Evolutionary conservation across 1,284 basidiomycete genomes (phyloP).

Genomic region (Ustilago trichophora): DNA sequence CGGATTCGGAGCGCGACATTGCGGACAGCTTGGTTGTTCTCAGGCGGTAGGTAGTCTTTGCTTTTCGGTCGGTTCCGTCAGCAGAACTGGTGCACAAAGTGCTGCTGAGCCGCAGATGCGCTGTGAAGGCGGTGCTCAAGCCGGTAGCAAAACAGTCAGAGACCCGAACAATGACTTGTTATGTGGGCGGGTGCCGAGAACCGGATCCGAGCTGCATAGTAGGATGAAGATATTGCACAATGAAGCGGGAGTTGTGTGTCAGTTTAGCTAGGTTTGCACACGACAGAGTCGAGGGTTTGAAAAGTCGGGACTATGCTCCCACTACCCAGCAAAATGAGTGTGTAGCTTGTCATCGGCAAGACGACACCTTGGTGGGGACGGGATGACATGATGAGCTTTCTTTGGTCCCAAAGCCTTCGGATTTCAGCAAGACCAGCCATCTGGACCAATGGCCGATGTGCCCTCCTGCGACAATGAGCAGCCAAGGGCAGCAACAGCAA

Average conservation of each 20-base stretch:
- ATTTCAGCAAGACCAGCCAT: background rate
- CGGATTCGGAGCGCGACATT: slow-evolving; percentile 33
- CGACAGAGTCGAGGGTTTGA: background rate
- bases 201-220: slow-evolving; percentile 14
- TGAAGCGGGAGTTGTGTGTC: slow-evolving; percentile 16
- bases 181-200: slow-evolving; percentile 13
- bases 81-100: too few relatives aligned
- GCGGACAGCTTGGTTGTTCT: background rate
- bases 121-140: slow-evolving; percentile 1
- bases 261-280: slow-evolving; percentile 20
- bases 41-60: too few relatives aligned
- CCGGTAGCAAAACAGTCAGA: background rate
- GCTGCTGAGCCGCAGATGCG: background rate
- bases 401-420: background rate
- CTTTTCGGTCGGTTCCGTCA: too few relatives aligned
- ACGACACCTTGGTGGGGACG: too few relatives aligned
- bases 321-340: slow-evolving; percentile 3
- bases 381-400: background rate
- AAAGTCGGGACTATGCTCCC: background rate
- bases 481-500: too few relatives aligned
- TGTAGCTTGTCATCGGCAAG: too few relatives aligned
- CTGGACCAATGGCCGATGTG: background rate
- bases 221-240: slow-evolving; percentile 9
- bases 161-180: slow-evolving; percentile 19
- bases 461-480: too few relatives aligned